A percentile compares a stretch with the other conserved stretches of the same genome.
phyloP scores from a whole-genome alignment of 441 rosid genomes.

The Macaranga tanarius region DNA sequence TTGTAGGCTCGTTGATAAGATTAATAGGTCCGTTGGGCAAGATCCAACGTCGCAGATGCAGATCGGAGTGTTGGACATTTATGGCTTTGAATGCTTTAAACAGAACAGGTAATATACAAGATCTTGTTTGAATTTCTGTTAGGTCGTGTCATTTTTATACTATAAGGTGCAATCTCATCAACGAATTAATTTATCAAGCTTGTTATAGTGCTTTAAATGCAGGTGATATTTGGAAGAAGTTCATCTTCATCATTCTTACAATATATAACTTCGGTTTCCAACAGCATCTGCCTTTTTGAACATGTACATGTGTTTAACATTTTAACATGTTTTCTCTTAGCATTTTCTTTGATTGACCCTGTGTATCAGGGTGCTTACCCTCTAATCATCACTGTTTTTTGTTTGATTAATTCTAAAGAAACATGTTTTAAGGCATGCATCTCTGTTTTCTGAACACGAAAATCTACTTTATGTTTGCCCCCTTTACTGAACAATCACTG shows the following conservation, averaged over 20 bases:
- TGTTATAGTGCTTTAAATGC: slow-evolving; percentile 2
- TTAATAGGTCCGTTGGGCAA: slow-evolving; percentile 90
- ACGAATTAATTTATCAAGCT: neutral
- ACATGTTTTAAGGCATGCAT: neutral
- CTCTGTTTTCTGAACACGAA: neutral
- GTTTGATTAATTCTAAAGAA: neutral
- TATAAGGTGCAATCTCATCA: neutral
- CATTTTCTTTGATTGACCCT: neutral
- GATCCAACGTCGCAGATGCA: slow-evolving; percentile 65
- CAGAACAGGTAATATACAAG: slow-evolving; percentile 61
- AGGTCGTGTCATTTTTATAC: neutral
- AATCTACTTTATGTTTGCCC: neutral
- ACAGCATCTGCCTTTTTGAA: neutral
- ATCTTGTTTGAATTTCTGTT: neutral
- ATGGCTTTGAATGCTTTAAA: slow-evolving; percentile 94
- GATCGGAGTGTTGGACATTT: slow-evolving; percentile 93
- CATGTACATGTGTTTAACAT: neutral
- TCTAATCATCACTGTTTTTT: neutral
- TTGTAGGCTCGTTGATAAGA: slow-evolving; percentile 85
- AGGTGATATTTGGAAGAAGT: neutral
- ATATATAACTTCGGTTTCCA: neutral
- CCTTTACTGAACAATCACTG: neutral
- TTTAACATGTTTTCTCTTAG: too few relatives aligned
- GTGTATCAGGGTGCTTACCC: neutral
- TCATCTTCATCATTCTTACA: neutral